Evolutionary conservation across 2,329 filamentous ascomycete genomes (phyloP).

Genomic region (Sarocladium brachiariae): DNA sequence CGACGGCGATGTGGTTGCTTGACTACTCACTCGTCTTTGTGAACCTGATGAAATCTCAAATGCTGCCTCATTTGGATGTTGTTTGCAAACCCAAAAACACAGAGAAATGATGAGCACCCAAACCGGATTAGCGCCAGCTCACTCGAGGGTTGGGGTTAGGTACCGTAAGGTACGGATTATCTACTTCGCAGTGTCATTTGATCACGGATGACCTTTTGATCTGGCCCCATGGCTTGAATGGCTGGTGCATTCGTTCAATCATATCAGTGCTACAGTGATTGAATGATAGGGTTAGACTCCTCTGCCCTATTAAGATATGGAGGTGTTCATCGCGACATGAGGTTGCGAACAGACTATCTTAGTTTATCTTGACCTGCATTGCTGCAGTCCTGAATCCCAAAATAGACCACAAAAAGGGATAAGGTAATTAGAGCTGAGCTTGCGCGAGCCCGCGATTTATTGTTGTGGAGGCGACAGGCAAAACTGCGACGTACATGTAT

Average conservation of each 20-base stretch:
- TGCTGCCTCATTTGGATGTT: neutral
- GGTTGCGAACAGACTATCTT: no score
- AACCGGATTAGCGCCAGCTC: neutral
- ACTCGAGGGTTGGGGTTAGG: constrained; percentile 4
- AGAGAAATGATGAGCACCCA: neutral
- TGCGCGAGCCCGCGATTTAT: neutral
- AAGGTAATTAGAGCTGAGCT: neutral
- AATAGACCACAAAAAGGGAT: neutral
- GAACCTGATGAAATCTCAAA: constrained; percentile 3
- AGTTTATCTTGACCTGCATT: constrained; percentile 8
- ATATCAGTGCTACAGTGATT: no score
- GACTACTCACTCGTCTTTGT: neutral
- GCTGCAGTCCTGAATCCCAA: neutral
- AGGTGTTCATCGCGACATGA: no score
- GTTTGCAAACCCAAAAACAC: neutral
- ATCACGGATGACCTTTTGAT: no score
- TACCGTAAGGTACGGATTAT: no score
- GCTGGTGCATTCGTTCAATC: no score
- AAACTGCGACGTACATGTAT: neutral
- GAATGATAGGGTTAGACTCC: no score
- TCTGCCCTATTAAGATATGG: no score
- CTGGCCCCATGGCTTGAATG: no score
- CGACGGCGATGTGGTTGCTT: neutral
- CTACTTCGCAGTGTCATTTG: no score
- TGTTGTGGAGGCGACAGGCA: neutral